These are phyloP conservation scores for Geosmithia putterillii DNA, from an alignment of 2,329 filamentous ascomycete species.

Conservation along the genomic window DNA sequence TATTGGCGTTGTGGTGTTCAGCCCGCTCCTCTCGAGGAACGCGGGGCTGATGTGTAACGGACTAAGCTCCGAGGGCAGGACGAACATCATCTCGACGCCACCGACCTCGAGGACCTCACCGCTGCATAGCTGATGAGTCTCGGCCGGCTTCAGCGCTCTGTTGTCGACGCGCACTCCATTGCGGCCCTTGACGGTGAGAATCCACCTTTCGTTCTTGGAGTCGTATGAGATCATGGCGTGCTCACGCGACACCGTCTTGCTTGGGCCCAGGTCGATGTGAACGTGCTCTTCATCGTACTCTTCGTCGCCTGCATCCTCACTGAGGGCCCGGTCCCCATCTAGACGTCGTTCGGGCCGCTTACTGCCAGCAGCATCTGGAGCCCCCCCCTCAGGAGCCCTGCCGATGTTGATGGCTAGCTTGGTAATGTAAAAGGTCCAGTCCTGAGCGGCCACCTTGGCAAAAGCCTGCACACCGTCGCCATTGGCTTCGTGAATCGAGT, in stretches of 20 bases:
- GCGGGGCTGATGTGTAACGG: slow-evolving; percentile 55
- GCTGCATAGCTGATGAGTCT: slow-evolving; percentile 57
- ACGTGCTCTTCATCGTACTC: slow-evolving; percentile 41
- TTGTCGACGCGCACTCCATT: slow-evolving; percentile 86
- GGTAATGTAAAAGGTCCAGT: slow-evolving; percentile 78
- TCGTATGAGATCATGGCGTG: slow-evolving; percentile 69
- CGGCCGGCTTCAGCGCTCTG: slow-evolving; percentile 52
- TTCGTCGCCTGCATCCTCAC: slow-evolving; percentile 11
- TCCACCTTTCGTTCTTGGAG: slow-evolving; percentile 60
- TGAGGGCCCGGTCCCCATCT: not conserved
- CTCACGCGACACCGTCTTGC: slow-evolving; percentile 67
- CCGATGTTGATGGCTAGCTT: slow-evolving; percentile 67
- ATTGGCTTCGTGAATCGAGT: slow-evolving; percentile 49
- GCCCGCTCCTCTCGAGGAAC: slow-evolving; percentile 57
- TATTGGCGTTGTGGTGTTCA: slow-evolving; percentile 16
- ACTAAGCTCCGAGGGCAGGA: slow-evolving; percentile 64
- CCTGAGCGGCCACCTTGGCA: slow-evolving; percentile 68
- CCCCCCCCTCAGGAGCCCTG: slow-evolving; percentile 44
- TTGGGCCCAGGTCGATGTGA: slow-evolving; percentile 81
- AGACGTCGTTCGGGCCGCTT: not conserved
- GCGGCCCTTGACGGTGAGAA: slow-evolving; percentile 75
- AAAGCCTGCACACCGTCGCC: slow-evolving; percentile 58
- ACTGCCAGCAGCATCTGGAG: slow-evolving; percentile 6
- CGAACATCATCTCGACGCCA: slow-evolving; percentile 97
- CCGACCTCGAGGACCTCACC: slow-evolving; percentile 88